phyloP scores from a whole-genome alignment of 495 filamentous ascomycete genomes.

The Trichocladium antarcticum region DNA sequence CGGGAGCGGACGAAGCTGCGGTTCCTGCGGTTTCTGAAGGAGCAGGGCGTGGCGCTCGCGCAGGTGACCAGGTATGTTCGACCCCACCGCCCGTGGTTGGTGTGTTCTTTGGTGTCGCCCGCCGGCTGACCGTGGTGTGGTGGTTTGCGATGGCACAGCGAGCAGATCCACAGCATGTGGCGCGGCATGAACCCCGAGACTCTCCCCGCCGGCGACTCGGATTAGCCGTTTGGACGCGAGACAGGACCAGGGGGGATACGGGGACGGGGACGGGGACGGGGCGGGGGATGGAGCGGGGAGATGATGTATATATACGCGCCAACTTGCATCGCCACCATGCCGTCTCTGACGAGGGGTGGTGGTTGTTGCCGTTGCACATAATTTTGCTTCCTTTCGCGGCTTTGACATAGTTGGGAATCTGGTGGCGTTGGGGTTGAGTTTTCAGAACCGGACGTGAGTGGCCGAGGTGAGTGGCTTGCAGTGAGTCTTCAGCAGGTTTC shows the following conservation, averaged over 20 bases:
- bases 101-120: not conserved
- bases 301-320: too few species aligned
- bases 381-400: too few species aligned
- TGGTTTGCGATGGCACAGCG: conserved; percentile 1
- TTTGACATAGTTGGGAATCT: too few species aligned
- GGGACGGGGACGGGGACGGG: too few species aligned
- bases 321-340: too few species aligned
- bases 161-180: conserved; percentile 15
- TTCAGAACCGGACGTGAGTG: too few species aligned
- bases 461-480: too few species aligned
- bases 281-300: too few species aligned
- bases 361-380: too few species aligned
- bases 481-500: too few species aligned
- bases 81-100: not conserved
- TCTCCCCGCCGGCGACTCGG: conserved; percentile 12
- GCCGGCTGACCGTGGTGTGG: not conserved
- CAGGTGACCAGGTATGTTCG: conserved; percentile 26
- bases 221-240: not conserved
- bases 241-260: not conserved
- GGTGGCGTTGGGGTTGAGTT: too few species aligned
- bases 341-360: too few species aligned
- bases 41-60: conserved; percentile 30
- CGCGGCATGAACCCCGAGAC: conserved; percentile 10
- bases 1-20: conserved; percentile 36
- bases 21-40: conserved; percentile 30